Base-by-base conservation (phyloP, 306 rosid species). In the Begonia masoniana region DNA sequence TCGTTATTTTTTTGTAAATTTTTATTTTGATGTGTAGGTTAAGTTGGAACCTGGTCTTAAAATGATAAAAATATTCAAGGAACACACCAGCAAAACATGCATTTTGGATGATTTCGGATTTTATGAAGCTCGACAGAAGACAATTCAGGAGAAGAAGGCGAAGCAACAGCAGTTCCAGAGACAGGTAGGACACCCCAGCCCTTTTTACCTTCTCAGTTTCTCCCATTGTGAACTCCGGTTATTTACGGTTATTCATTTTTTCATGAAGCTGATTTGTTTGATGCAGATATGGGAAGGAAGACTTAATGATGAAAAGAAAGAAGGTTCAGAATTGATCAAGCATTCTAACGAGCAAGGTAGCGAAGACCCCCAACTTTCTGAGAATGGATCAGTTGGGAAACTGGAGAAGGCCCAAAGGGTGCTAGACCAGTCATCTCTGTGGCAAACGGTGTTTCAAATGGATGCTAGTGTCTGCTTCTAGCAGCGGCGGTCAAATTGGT, bases 211-310 rank as follows among this genome's bases (percentile, higher is more conserved):
- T 26, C 31, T n/a, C 43, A 15, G 23, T 2, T 39, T 3, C 13
- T 11, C 2, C 21, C 11, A 12, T 55, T 31, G 4, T 45, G 1
- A 45, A 10, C 47, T 43, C 10, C 6, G 47, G 0, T 43, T 12
- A 9, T 43, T 43, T 43, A 1, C 47, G 24, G 4, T 2, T 2
- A 21, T 0, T 31, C 39, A 31, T 31, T 31, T 31, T 31, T 31
- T 31, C 39, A 31, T 31, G 3, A 31, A 31, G 39, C 8, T 5
- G 9, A 31, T 39, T 4, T 36, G 26, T 12, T 31, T 8, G 13
- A 21, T 52, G 58, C 71, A 91, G 96, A 88, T 83, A 16, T 91
- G 95, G 97, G 96, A 85, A 73, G 97, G 95, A 43, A 91, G 85
- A 70, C 62, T 81, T 9, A 21, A 69, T n/a, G 96, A 91, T 13